Percentiles rank a stretch among this genome's conserved stretches.
Evolutionary conservation across 257 asterid genomes (phyloP).

Genomic region (Solanum piurae): DNA sequence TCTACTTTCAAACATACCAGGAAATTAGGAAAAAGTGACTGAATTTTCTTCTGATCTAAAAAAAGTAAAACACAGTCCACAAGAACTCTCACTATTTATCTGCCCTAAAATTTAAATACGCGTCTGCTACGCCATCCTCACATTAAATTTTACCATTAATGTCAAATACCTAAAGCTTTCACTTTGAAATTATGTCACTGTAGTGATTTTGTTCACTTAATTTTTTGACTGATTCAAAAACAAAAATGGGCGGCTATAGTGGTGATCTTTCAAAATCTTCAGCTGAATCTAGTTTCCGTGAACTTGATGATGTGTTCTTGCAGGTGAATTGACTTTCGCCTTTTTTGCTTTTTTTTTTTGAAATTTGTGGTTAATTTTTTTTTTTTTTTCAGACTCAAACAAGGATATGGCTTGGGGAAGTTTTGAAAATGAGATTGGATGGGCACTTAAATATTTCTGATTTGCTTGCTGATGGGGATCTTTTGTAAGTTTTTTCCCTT

Average conservation of each 20-base stretch:
- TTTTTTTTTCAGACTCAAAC: slow-evolving; percentile 53
- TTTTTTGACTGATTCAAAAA: not conserved
- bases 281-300: slow-evolving; percentile 68
- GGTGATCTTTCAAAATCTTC: slow-evolving; percentile 36
- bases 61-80: not conserved
- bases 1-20: not conserved
- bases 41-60: not conserved
- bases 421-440: slow-evolving; percentile 45
- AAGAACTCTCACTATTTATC: not conserved
- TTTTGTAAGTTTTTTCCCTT: slow-evolving; percentile 39
- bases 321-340: slow-evolving; percentile 31
- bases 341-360: not conserved
- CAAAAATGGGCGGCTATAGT: slow-evolving; percentile 27
- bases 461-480: slow-evolving; percentile 89
- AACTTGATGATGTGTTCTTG: slow-evolving; percentile 72
- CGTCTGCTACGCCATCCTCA: not conserved
- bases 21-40: not conserved
- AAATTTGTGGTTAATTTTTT: not conserved
- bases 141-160: not conserved
- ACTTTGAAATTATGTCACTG: not conserved
- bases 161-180: not conserved
- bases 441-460: slow-evolving; percentile 58
- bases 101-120: not conserved
- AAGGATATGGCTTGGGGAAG: slow-evolving; percentile 79
- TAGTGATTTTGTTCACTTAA: not conserved